These are phyloP conservation scores for Thalia dealbata DNA, from an alignment of 176 grass and related monocot species.

Conservation along the genomic window DNA sequence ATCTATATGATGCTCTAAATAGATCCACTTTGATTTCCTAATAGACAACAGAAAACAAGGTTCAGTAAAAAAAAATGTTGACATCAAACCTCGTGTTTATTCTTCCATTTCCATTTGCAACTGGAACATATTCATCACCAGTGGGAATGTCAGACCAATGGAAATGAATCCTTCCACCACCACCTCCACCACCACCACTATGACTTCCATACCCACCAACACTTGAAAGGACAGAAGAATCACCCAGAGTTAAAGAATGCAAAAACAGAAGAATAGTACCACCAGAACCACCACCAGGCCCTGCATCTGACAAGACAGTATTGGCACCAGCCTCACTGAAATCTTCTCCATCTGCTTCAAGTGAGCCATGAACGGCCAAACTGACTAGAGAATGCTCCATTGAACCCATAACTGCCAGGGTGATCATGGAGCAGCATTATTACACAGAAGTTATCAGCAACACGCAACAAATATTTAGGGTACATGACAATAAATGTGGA, in stretches of 20 bases:
- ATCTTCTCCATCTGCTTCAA: constrained; percentile 86
- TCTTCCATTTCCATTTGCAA: constrained; percentile 69
- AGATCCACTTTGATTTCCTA: not conserved
- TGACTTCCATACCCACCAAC: constrained; percentile 51
- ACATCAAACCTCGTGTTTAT: constrained; percentile 65
- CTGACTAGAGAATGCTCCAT: constrained; percentile 75
- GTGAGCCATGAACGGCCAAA: constrained; percentile 54
- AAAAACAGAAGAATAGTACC: constrained; percentile 96
- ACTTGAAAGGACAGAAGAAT: constrained; percentile 71
- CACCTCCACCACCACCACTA: constrained; percentile 56
- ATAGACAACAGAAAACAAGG: not conserved
- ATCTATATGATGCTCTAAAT: not conserved
- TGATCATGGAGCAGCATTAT: not conserved
- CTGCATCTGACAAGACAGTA: constrained; percentile 41
- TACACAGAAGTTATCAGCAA: constrained; percentile 10
- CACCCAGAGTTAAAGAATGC: constrained; percentile 45
- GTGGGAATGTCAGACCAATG: constrained; percentile 93
- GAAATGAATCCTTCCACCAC: constrained; percentile 94
- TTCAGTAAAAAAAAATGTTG: constrained; percentile 21
- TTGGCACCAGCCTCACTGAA: constrained; percentile 22
- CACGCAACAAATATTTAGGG: not conserved
- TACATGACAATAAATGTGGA: not conserved
- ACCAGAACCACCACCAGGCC: constrained; percentile 88
- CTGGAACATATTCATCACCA: constrained; percentile 84
- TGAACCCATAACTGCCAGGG: constrained; percentile 83